Conservation (phyloP, 768 basidiomycete genomes). For the Auriscalpium orientale region DNA sequence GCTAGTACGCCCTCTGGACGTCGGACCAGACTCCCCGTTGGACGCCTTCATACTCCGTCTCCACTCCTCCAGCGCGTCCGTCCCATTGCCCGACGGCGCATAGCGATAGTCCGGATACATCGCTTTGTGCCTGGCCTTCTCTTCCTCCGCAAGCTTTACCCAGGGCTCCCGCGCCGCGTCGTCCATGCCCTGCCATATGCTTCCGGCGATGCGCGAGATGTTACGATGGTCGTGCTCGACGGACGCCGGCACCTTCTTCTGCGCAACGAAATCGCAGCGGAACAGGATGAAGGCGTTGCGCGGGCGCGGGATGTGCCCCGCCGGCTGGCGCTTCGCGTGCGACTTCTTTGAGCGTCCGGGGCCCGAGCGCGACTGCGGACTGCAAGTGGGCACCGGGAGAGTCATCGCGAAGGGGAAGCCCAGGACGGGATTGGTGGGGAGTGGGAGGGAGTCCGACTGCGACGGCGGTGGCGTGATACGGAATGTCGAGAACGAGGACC, state of each 20-base stretch:
- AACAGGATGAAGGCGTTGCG: slow-evolving; percentile 79
- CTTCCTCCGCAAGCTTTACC: slow-evolving; percentile 40
- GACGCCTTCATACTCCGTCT: background rate
- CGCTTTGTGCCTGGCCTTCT: slow-evolving; percentile 36
- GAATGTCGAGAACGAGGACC: no score
- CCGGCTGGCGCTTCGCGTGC: slow-evolving; percentile 40
- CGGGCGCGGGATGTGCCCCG: slow-evolving; percentile 60
- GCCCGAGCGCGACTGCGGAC: background rate
- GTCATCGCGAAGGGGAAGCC: background rate
- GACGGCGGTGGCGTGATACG: no score
- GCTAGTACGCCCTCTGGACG: background rate
- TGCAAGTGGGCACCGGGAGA: background rate
- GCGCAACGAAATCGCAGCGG: slow-evolving; percentile 62
- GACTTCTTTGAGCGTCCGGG: slow-evolving; percentile 29
- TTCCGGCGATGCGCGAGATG: slow-evolving; percentile 58
- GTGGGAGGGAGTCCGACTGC: no score
- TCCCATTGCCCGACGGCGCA: slow-evolving; percentile 2
- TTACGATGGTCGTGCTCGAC: slow-evolving; percentile 63
- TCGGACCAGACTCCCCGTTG: background rate
- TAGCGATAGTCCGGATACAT: slow-evolving; percentile 28
- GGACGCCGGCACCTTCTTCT: slow-evolving; percentile 44
- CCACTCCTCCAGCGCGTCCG: background rate
- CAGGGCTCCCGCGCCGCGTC: slow-evolving; percentile 39
- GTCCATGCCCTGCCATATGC: slow-evolving; percentile 56
- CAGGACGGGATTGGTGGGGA: no score